Percentiles rank a stretch among this genome's conserved stretches.
Conservation (phyloP, 129 eudicot genomes). For the Kitagawia praeruptora region DNA sequence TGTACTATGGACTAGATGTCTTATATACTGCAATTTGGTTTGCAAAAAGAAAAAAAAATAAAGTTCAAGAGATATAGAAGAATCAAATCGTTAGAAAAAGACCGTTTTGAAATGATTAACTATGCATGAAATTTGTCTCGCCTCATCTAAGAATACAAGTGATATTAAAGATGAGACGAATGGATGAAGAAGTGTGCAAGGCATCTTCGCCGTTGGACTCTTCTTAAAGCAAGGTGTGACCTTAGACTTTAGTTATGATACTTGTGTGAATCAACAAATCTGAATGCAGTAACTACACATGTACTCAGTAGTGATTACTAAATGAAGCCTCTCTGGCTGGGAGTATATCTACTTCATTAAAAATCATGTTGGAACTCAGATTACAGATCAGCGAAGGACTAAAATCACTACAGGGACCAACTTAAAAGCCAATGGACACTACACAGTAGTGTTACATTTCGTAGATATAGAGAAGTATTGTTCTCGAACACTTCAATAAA, state of each 20-base stretch:
- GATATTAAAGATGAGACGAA: not conserved
- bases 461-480: too few relatives aligned
- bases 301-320: not conserved
- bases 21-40: slow-evolving; percentile 44
- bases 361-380: too few relatives aligned
- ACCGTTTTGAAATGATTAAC: not conserved
- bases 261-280: not conserved
- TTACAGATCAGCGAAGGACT: not conserved
- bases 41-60: not conserved
- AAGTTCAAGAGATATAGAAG: not conserved
- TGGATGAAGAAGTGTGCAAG: not conserved
- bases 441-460: not conserved
- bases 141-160: not conserved
- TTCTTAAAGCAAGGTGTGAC: not conserved
- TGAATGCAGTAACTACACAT: not conserved
- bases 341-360: not conserved
- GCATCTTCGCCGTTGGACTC: not conserved
- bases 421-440: not conserved
- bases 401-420: not conserved
- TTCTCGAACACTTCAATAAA: not conserved
- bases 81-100: not conserved
- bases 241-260: not conserved
- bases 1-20: slow-evolving; percentile 63
- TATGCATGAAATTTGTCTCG: not conserved
- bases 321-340: not conserved